Base-by-base conservation (phyloP, 2,329 filamentous ascomycete species). In the Calonectria fujianensis region DNA sequence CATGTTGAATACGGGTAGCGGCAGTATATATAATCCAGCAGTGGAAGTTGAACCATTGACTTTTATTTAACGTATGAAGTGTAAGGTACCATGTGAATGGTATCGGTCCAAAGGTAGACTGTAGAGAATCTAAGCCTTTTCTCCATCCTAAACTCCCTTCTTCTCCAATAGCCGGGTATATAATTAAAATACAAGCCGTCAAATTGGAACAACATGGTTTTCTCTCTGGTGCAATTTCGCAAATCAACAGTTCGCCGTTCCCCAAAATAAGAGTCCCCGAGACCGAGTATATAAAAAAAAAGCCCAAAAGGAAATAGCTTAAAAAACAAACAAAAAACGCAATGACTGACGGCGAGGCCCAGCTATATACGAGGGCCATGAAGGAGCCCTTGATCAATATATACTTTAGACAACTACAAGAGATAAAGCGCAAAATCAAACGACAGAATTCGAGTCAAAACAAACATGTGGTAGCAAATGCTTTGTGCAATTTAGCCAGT, bases 161-260 rank as follows among this genome's bases (percentile, higher is more conserved):
- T n/a, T 59, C 32, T 54, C 35, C 35, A 65, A 57, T 6, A 35
- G 18, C 39, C 29, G 54, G 54, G 68, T 64, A 69, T 71, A 51
- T 65, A 61, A 61, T 70, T 57, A 39, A 68, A 27, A 54, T 39
- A 48, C n/a, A 48, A 48, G n/a, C 45, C n/a, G 45, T 48, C 45
- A 68, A 54, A 29, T 54, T 48, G n/a, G 48, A n/a, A 20, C 61
- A 45, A 32, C 13, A 29, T 18, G 37, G 8, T 24, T 20, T 29
- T 35, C 31, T 66, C 10, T 45, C 50, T 50, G 52, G 13, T 35
- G 61, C 51, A 70, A 70, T 70, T 70, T 27, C 13, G 39, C 14
- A 50, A 61, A n/a, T 70, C 13, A 29, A 65, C 59, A 18, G 16
- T 50, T 52, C 59, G n/a, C 67, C 72, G 20, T 54, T 65, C 31